phyloP scores from a whole-genome alignment of 768 basidiomycete genomes.

The Sarcodon aspratus region DNA sequence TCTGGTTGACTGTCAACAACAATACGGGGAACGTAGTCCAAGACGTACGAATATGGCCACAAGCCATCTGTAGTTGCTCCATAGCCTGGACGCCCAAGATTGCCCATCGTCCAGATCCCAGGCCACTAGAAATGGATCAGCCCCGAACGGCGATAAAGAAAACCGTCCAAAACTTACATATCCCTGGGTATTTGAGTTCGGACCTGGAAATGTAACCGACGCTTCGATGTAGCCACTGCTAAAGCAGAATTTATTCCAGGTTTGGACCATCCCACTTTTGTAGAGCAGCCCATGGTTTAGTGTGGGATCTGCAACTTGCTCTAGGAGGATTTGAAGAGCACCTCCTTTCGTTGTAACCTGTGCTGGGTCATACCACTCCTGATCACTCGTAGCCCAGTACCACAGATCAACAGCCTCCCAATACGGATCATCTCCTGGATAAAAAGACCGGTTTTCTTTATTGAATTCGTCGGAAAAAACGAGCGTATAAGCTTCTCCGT shows the following conservation, averaged over 20 bases:
- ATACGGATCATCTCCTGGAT: conserved; percentile 52
- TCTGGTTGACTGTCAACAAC: conserved; percentile 15
- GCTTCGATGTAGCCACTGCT: conserved; percentile 70
- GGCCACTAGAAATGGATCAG: conserved; percentile 48
- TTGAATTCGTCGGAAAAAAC: conserved; percentile 64
- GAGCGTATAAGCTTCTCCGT: conserved; percentile 56
- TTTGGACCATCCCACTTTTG: conserved; percentile 71
- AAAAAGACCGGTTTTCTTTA: conserved; percentile 36
- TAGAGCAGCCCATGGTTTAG: conserved; percentile 50
- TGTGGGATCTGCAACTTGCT: conserved; percentile 21
- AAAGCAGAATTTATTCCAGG: conserved; percentile 89
- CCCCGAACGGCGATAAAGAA: conserved; percentile 1
- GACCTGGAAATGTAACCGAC: conserved; percentile 44
- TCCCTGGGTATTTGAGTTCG: conserved; percentile 35
- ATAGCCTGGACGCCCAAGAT: conserved; percentile 76
- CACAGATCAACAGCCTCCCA: conserved; percentile 68
- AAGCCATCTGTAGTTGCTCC: conserved; percentile 69
- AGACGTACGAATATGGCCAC: conserved; percentile 69
- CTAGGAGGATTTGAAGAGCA: conserved; percentile 58
- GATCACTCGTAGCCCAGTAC: conserved; percentile 60
- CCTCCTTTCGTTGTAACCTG: conserved; percentile 61
- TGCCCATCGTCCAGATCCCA: conserved; percentile 84
- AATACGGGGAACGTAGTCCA: background rate
- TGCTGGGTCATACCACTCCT: conserved; percentile 68
- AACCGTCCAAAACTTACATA: conserved; percentile 21